phyloP scores from a whole-genome alignment of 768 basidiomycete species.

The Suillus subaureus region DNA sequence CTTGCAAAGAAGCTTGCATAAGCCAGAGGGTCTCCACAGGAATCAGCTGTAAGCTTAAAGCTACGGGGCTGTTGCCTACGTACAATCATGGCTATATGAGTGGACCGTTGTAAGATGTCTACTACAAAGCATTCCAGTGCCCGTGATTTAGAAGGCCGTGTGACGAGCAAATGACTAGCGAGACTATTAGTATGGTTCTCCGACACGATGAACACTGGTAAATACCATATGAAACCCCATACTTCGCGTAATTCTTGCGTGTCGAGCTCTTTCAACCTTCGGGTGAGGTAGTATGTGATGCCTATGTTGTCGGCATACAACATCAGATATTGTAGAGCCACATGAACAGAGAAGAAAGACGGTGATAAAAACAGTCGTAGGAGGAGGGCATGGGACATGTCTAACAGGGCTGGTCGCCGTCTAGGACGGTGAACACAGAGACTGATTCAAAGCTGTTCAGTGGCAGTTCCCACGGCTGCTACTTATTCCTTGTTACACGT shows the following conservation, averaged over 20 bases:
- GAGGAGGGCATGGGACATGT: constrained; percentile 80
- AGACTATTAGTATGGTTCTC: constrained; percentile 17
- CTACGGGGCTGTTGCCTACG: constrained; percentile 41
- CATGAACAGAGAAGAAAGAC: constrained; percentile 91
- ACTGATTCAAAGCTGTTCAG: background rate
- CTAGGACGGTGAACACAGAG: constrained; percentile 14
- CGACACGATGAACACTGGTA: constrained; percentile 12
- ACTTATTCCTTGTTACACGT: constrained; percentile 7
- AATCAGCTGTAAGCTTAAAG: constrained; percentile 14
- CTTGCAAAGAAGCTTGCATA: constrained; percentile 93
- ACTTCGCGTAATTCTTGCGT: constrained; percentile 76
- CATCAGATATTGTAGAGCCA: constrained; percentile 86
- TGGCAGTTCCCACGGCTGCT: constrained; percentile 18
- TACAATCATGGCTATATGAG: constrained; percentile 94
- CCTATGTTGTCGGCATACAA: constrained; percentile 86
- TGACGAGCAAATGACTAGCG: constrained; percentile 88
- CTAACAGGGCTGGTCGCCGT: constrained; percentile 13
- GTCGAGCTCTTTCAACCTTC: constrained; percentile 68
- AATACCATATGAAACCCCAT: constrained; percentile 88
- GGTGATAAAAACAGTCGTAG: constrained; percentile 91
- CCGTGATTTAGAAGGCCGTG: constrained; percentile 86
- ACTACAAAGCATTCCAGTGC: constrained; percentile 95
- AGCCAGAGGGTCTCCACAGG: constrained; percentile 87
- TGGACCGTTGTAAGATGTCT: constrained; percentile 84
- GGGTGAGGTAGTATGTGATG: constrained; percentile 87